Percentiles rank a stretch among this genome's conserved stretches.
Evolutionary conservation across 768 basidiomycete species (phyloP).

Genomic region (Omphalotus guepiniiformis): DNA sequence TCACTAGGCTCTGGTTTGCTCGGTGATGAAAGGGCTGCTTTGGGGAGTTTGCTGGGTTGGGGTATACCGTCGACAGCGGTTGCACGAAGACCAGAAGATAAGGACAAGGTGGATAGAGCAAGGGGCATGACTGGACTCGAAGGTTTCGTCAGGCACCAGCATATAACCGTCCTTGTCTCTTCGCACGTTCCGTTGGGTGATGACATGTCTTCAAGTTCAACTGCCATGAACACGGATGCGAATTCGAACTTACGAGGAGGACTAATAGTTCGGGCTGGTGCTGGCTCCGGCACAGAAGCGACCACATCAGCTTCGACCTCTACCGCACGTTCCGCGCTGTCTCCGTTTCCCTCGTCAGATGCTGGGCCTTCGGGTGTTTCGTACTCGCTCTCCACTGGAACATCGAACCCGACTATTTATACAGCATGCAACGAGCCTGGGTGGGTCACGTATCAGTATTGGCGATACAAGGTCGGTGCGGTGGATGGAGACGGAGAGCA

Average conservation of each 20-base stretch:
- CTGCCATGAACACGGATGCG: no score
- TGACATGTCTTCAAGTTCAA: no score
- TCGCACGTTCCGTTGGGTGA: conserved; percentile 28
- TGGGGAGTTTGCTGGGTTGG: conserved; percentile 60
- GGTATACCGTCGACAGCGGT: background rate
- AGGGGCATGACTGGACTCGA: conserved; percentile 43
- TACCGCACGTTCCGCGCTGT: no score
- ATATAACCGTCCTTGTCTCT: conserved; percentile 47
- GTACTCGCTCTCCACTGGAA: no score
- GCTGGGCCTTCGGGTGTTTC: no score
- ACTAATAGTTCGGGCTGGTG: no score
- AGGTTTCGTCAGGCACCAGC: conserved; percentile 59
- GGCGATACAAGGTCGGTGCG: background rate
- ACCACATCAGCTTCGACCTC: conserved; percentile 12
- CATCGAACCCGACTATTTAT: no score
- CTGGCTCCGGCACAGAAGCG: background rate
- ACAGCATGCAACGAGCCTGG: no score
- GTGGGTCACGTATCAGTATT: background rate
- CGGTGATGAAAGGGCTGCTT: conserved; percentile 54
- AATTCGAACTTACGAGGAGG: no score
- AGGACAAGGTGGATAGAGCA: conserved; percentile 28
- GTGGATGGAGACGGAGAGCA: background rate
- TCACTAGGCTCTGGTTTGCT: no score
- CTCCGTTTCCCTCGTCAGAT: no score
- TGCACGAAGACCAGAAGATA: background rate